Base-by-base conservation (phyloP, 768 basidiomycete genomes). In the Zangia roseola region DNA sequence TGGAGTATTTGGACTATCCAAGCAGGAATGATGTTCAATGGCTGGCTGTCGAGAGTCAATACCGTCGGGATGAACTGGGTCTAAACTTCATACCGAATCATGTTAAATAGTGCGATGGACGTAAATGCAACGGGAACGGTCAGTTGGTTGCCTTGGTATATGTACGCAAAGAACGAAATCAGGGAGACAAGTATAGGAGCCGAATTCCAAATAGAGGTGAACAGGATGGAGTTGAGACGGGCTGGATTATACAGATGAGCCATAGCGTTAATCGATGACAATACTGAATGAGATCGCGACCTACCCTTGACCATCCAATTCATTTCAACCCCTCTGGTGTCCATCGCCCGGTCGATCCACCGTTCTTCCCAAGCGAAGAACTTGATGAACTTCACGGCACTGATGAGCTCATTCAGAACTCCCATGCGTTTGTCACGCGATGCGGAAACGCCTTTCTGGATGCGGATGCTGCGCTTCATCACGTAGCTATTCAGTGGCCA, bases 71-170 rank as follows among this genome's bases (percentile, higher is more conserved):
- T n/a, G n/a, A n/a, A n/a, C n/a, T n/a, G n/a, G n/a, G n/a, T n/a
- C 7, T 13, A 35, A 37, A 21, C 26, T 33, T 17, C 53, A 52
- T 70, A 83, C 78, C 82, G 78, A 58, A 97, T 76, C 93, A 97
- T 93, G 39, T 76, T 75, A 67, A 95, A 95, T 36, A 95, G 66
- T 0, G 91, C 80, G 30, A 97, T 87, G 0, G 91, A 75, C 80
- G 94, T 95, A 62, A 95, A 95, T 0, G 94, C 94, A 16, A 82
- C 76, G 9, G 86, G 76, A 41, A 94, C 75, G 0, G 90, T 87
- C 40, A 98, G 65, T 62, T 88, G 71, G 39, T 91, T 79, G 1
- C 88, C 87, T 55, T 78, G 81, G 53, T 81, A 69, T 23, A 94
- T 81, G 52, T 81, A 92, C 17, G 74, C 76, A 58, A 82, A 75